A percentile compares a stretch with the other conserved stretches of the same genome.
Conservation (phyloP, 2,329 filamentous ascomycete genomes). For the Rhytidhysteron rufulum region DNA sequence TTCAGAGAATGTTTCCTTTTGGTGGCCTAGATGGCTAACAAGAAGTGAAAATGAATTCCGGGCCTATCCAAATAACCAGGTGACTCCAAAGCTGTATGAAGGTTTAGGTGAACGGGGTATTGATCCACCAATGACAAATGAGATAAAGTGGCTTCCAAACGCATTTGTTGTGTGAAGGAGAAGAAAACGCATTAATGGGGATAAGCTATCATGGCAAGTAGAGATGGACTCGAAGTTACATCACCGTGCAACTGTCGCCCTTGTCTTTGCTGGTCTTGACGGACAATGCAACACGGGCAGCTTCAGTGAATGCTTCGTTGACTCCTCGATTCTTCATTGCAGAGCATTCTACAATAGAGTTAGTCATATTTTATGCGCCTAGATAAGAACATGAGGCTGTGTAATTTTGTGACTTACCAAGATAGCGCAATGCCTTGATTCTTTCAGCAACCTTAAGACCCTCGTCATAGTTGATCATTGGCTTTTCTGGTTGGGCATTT, state of each 20-base stretch:
- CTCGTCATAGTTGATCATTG: slow-evolving; percentile 84
- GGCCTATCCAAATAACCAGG: neutral
- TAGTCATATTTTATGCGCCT: too few species aligned
- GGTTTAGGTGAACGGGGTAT: neutral
- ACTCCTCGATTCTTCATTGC: slow-evolving; percentile 97
- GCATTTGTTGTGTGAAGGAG: neutral
- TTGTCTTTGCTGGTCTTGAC: slow-evolving; percentile 51
- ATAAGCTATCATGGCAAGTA: neutral
- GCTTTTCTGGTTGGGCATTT: slow-evolving; percentile 42
- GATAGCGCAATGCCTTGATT: slow-evolving; percentile 88
- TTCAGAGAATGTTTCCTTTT: neutral
- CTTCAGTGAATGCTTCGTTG: slow-evolving; percentile 98
- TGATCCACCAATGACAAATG: neutral
- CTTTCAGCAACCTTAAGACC: slow-evolving; percentile 86
- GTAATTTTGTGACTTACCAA: slow-evolving; percentile 52
- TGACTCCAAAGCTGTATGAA: neutral
- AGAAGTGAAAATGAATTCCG: neutral
- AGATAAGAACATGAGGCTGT: too few species aligned
- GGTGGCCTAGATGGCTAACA: too few species aligned
- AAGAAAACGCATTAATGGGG: neutral
- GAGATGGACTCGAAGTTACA: slow-evolving; percentile 22
- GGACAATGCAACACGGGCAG: slow-evolving; percentile 80
- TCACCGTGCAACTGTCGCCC: slow-evolving; percentile 39
- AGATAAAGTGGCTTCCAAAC: neutral
- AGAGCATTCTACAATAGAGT: slow-evolving; percentile 71